Evolutionary conservation across 2,329 filamentous ascomycete genomes (phyloP), one percentile per base, ranked within the genome.

Genomic region (Trichoderma breve): DNA sequence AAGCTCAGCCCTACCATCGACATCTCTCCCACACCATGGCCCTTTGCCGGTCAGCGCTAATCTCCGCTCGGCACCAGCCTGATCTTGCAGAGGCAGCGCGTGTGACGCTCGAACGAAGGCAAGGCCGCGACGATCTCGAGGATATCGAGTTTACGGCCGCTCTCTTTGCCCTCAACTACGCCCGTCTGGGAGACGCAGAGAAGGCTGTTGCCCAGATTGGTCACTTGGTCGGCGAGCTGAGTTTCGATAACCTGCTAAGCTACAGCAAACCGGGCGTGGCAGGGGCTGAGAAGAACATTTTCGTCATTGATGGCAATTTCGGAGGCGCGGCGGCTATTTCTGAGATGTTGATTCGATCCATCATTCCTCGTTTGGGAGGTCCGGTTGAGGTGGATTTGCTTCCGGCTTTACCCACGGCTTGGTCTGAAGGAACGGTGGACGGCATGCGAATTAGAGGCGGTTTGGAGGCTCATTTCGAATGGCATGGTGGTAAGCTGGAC

Each of bases 61-160:
- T 72, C 24, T 72, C 71, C 24, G 43, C 58, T 5, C 43, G 71
- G 43, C 71, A 72, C 26, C 28, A 58, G 24, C 66, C 71, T 4
- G 21, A 71, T 11, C 18, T 72, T 3, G 71, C 71, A 43, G 57
- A 72, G 26, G 71, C 71, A 9, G 47, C 55, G 3, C 57, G 57
- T 6, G 71, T 71, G 34, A 39, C 66, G 1, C 55, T 72, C 4
- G 71, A 72, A 3, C 65, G 67, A 65, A 72, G 71, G 58, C 71
- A 72, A 28, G 71, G 26, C 7, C 21, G 66, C 7, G 71, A 72
- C 3, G 65, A 72, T 15, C 53, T 71, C 11, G 71, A 72, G 9
- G 71, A 71, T 18, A 72, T 72, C 28, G 71, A 72, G 26, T 72
- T 72, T 26, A 72, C 71, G 2, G 71, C 71, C 3, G 67, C 71